phyloP scores from a whole-genome alignment of 345 rosid species.

The Corchorus capsularis region DNA sequence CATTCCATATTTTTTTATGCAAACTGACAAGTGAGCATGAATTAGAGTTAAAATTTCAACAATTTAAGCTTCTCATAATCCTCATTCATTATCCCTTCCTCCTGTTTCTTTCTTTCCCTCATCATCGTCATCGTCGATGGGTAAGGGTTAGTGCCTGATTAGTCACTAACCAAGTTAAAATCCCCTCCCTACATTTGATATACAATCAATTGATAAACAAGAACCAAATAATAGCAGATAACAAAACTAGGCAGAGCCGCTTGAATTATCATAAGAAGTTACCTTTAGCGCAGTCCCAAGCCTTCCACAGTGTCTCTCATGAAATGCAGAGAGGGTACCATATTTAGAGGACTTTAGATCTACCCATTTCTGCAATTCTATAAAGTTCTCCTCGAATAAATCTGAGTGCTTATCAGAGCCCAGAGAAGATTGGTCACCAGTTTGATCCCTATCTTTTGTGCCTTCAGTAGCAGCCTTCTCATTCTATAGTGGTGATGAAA shows the following conservation, averaged over 20 bases:
- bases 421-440: slow-evolving; percentile 33
- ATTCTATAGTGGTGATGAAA: slow-evolving; percentile 40
- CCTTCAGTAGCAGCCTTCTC: slow-evolving; percentile 48
- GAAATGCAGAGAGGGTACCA: slow-evolving; percentile 66
- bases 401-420: slow-evolving; percentile 47
- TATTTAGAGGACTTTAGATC: slow-evolving; percentile 79
- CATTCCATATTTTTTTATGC: neutral
- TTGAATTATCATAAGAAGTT: slow-evolving; percentile 6
- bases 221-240: no score
- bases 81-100: neutral
- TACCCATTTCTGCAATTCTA: slow-evolving; percentile 84
- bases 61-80: neutral
- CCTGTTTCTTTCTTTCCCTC: no score
- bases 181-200: no score
- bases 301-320: slow-evolving; percentile 69
- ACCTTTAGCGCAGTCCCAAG: slow-evolving; percentile 94
- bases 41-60: neutral
- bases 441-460: slow-evolving; percentile 37
- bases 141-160: neutral
- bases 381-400: slow-evolving; percentile 73
- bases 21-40: neutral
- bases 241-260: neutral
- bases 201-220: no score
- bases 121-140: no score
- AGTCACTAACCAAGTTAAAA: neutral